phyloP scores from a whole-genome alignment of 169 alveolate species.

The Cystoisospora suis region DNA sequence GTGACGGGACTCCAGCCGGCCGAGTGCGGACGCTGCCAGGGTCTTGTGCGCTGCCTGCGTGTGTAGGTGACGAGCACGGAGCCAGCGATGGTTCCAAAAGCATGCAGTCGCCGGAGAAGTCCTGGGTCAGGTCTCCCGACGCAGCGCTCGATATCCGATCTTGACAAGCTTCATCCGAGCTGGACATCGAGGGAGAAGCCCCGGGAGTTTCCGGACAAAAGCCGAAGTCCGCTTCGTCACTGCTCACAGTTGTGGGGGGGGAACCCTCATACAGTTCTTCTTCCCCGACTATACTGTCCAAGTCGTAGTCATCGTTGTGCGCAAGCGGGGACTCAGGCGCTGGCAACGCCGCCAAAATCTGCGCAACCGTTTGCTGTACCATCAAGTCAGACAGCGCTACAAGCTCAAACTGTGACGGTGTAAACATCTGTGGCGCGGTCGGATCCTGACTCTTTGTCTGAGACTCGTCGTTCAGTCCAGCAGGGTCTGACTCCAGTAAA shows the following conservation, averaged over 20 bases:
- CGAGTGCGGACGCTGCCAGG: too few relatives aligned
- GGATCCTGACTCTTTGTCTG: not conserved
- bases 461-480: too few relatives aligned
- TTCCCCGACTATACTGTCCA: not conserved
- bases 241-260: not conserved
- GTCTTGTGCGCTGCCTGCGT: too few relatives aligned
- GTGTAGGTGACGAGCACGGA: too few relatives aligned
- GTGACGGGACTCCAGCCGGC: too few relatives aligned
- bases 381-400: not conserved
- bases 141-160: not conserved
- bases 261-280: not conserved
- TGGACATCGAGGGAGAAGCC: not conserved
- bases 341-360: not conserved
- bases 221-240: not conserved
- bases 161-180: not conserved
- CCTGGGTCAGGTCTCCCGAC: not conserved
- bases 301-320: not conserved
- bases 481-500: too few relatives aligned
- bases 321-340: not conserved
- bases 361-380: conserved; percentile 33
- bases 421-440: not conserved
- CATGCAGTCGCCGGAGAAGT: not conserved
- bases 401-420: conserved; percentile 14
- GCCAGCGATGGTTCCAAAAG: too few relatives aligned
- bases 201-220: not conserved